Base-by-base conservation (phyloP, 768 basidiomycete genomes). In the Brasilioporus rufonigricans region DNA sequence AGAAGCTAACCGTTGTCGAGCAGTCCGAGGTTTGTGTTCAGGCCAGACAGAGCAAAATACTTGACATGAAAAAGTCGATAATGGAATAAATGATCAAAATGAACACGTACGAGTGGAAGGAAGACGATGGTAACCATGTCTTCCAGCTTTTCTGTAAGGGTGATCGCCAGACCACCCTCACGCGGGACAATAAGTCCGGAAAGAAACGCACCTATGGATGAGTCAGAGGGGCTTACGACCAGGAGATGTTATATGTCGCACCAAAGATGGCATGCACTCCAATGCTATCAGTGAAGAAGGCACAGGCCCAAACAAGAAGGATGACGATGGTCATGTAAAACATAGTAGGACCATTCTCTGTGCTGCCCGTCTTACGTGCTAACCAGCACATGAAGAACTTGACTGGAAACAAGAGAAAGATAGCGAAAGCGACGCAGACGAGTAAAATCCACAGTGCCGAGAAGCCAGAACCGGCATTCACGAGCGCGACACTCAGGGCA, bases 1-100 rank as follows among this genome's bases (percentile, higher is more conserved):
- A 11, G 57, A 41, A 1, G 16, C 71, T 26, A 55, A 78, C 93
- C 93, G 23, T 85, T 76, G 67, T 98, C 74, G 11, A 99, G 76
- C 21, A 98, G 73, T 0, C 91, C 88, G 4, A 99, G 78, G 71
- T 99, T 77, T 1, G 97, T 98, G n/a, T 86, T 87, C 23, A 98
- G 77, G 1, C 96, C 97, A 0, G 93, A 95, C 4, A 94, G 71
- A 0, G 94, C 91, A 64, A 98, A 98, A 73, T 98, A 98, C 86
- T 91, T 45, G n/a, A 23, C 51, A 31, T n/a, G 32, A 32, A 9
- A 13, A n/a, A 1, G 45, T 31, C 62, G 36, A 39, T 36, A 48
- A 32, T 4, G 38, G 6, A 18, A 21, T 31, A n/a, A 49, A 41
- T 29, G 41, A n/a, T n/a, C 8, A 21, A 26, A 49, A 39, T 13